Conservation (phyloP, 805 yeast species). For the Brettanomyces naardenensis region DNA sequence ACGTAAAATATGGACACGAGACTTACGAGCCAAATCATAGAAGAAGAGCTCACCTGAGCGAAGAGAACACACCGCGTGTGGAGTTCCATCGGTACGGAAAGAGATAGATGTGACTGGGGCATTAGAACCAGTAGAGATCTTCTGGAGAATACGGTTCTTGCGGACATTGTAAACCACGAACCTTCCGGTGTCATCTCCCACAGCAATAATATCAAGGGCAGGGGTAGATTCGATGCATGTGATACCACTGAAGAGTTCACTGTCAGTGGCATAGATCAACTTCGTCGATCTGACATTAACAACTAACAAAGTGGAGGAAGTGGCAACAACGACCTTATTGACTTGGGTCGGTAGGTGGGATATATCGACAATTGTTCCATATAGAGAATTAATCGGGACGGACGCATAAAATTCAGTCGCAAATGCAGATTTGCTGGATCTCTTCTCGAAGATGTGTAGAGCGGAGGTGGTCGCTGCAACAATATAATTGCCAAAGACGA, state of each 20-base stretch:
- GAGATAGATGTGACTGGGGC: constrained; percentile 54
- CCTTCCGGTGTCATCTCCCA: constrained; percentile 67
- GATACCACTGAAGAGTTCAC: constrained; percentile 46
- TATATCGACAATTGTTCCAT: constrained; percentile 64
- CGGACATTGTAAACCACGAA: constrained; percentile 60
- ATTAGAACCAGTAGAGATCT: constrained; percentile 34
- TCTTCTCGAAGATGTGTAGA: constrained; percentile 25
- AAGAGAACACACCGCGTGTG: constrained; percentile 76
- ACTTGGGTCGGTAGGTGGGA: constrained; percentile 87
- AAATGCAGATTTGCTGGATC: constrained; percentile 27
- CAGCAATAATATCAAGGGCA: constrained; percentile 72
- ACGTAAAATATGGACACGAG: constrained; percentile 70
- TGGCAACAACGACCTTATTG: constrained; percentile 82
- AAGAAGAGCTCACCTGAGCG: constrained; percentile 77
- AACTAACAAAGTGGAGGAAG: constrained; percentile 52
- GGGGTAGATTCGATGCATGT: constrained; percentile 79
- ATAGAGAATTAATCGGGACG: constrained; percentile 46
- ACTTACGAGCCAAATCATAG: constrained; percentile 65
- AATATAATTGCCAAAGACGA: constrained; percentile 72
- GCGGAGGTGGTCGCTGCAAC: constrained; percentile 42
- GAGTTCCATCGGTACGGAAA: constrained; percentile 84
- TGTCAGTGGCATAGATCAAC: constrained; percentile 38
- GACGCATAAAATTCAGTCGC: constrained; percentile 65
- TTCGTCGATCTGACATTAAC: constrained; percentile 76
- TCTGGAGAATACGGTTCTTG: constrained; percentile 50